Conservation (phyloP, 129 eudicot species). For the Smallanthus sonchifolius region DNA sequence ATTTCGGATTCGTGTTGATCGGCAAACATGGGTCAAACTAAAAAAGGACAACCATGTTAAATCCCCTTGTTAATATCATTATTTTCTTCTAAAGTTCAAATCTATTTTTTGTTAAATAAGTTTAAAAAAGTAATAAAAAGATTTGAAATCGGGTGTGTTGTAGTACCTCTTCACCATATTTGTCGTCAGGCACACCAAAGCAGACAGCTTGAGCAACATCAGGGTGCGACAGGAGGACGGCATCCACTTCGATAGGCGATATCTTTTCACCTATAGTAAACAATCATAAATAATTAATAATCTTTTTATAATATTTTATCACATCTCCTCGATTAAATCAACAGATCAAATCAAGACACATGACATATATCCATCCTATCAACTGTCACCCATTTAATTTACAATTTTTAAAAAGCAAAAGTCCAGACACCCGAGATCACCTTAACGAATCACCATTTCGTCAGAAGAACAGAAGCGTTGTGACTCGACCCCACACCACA, state of each 20-base stretch:
- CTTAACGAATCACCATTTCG: too few relatives aligned
- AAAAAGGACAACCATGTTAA: too few relatives aligned
- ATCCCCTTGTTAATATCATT: neutral
- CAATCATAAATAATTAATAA: neutral
- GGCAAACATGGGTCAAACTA: too few relatives aligned
- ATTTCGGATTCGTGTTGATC: too few relatives aligned
- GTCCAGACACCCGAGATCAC: too few relatives aligned
- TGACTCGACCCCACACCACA: too few relatives aligned
- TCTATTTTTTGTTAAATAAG: neutral
- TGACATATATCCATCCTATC: too few relatives aligned
- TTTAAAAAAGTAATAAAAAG: neutral
- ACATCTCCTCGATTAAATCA: neutral
- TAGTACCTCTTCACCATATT: conserved; percentile 94
- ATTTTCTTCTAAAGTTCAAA: neutral
- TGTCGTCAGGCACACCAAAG: conserved; percentile 94
- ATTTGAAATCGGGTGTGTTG: neutral
- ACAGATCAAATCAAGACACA: neutral
- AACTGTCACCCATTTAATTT: neutral
- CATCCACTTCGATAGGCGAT: conserved; percentile 96
- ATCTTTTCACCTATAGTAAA: conserved; percentile 82
- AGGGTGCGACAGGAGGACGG: conserved; percentile 75
- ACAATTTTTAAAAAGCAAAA: too few relatives aligned
- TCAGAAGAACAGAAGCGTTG: too few relatives aligned
- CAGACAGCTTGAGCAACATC: conserved; percentile 91
- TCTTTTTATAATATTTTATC: too few relatives aligned